Evolutionary conservation across 2,329 filamentous ascomycete species (phyloP).

Genomic region (Sporothrix dimorphospora): DNA sequence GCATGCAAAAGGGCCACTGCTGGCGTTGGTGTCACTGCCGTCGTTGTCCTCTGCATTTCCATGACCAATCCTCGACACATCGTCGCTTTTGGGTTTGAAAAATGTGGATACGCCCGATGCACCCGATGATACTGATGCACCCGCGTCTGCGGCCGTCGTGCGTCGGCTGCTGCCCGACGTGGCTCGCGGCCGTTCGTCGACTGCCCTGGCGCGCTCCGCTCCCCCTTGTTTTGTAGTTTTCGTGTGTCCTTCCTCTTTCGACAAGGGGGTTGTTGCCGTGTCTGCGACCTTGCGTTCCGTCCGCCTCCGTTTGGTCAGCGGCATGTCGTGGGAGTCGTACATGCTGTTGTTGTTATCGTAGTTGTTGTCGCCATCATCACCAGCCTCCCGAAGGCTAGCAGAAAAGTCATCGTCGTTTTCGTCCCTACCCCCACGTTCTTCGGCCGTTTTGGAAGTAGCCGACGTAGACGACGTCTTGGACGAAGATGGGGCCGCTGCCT

Average conservation of each 20-base stretch:
- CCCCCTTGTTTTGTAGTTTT: not conserved
- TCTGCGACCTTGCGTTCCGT: not conserved
- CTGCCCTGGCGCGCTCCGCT: not conserved
- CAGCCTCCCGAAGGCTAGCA: not conserved
- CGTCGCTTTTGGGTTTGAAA: constrained; percentile 8
- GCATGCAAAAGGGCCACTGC: constrained; percentile 50
- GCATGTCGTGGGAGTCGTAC: not conserved
- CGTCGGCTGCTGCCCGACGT: constrained; percentile 24
- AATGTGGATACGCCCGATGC: not conserved
- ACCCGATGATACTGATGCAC: not conserved
- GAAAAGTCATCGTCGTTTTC: not conserved
- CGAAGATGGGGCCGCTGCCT: not conserved
- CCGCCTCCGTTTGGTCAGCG: constrained; percentile 29
- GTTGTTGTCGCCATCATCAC: not conserved
- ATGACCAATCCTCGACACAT: not conserved
- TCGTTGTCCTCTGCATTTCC: not conserved
- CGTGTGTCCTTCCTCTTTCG: not conserved
- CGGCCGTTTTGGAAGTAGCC: not conserved
- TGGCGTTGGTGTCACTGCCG: not conserved
- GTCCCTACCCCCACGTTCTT: not conserved
- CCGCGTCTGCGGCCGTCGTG: not conserved
- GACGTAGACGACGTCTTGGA: not conserved
- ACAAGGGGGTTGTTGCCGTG: not conserved
- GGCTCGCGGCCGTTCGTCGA: constrained; percentile 28
- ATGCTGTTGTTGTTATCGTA: not conserved